Conservation (phyloP, 2,329 filamentous ascomycete genomes). For the Cladosporium sp. region DNA sequence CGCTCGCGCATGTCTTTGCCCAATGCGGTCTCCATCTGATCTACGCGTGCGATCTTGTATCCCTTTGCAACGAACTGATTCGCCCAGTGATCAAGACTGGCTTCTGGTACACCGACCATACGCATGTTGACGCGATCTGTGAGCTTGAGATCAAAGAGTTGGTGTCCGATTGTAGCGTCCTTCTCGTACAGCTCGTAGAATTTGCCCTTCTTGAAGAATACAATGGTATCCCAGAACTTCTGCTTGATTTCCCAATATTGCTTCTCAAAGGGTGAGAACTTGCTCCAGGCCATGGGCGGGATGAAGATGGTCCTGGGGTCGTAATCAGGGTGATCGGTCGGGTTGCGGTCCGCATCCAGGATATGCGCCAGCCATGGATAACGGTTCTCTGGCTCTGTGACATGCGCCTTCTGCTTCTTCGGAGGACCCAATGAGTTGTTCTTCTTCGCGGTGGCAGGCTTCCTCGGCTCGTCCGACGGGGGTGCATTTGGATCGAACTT, state of each 20-base stretch:
- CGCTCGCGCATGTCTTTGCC: slow-evolving; percentile 99
- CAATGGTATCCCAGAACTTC: slow-evolving; percentile 94
- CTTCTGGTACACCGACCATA: slow-evolving; percentile 97
- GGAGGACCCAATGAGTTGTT: slow-evolving; percentile 22
- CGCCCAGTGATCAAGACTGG: slow-evolving; percentile 93
- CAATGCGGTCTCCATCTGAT: slow-evolving; percentile 93
- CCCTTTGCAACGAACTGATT: slow-evolving; percentile 98
- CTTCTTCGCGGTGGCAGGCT: slow-evolving; percentile 37
- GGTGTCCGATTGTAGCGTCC: slow-evolving; percentile 92
- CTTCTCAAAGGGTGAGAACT: slow-evolving; percentile 92
- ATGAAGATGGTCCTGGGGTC: slow-evolving; percentile 91
- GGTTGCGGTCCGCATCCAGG: slow-evolving; percentile 78
- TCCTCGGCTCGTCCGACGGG: slow-evolving; percentile 51
- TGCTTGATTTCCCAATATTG: slow-evolving; percentile 99
- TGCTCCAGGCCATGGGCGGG: slow-evolving; percentile 73
- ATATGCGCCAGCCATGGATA: slow-evolving; percentile 90
- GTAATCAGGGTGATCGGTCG: slow-evolving; percentile 79
- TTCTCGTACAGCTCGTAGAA: slow-evolving; percentile 99
- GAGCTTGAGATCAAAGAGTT: slow-evolving; percentile 95
- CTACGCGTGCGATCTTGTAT: slow-evolving; percentile 93
- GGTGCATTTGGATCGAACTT: slow-evolving; percentile 65
- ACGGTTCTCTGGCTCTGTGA: slow-evolving; percentile 78
- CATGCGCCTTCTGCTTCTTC: slow-evolving; percentile 67
- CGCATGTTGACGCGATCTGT: slow-evolving; percentile 99
- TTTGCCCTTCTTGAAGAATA: slow-evolving; percentile 99